phyloP scores from a whole-genome alignment of 345 rosid genomes.

The Populus deltoides region DNA sequence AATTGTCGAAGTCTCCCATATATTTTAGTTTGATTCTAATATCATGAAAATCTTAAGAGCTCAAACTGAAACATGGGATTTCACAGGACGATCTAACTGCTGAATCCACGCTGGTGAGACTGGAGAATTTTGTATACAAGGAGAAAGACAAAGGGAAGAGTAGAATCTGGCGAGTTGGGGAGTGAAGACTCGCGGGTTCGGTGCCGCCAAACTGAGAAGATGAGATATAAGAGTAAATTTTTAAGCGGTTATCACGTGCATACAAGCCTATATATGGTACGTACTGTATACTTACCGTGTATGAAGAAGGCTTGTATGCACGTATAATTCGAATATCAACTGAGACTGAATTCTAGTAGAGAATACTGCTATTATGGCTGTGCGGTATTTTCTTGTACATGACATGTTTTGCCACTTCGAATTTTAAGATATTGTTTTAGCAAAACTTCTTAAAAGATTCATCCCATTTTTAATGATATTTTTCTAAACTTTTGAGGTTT shows the following conservation, averaged over 20 bases:
- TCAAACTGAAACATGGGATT: slow-evolving; percentile 24
- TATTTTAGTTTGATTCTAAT: too few species aligned
- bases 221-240: slow-evolving; percentile 39
- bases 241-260: slow-evolving; percentile 42
- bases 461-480: too few species aligned
- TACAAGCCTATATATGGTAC: neutral
- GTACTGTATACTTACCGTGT: neutral
- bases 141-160: neutral
- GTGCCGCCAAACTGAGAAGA: slow-evolving; percentile 89
- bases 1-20: slow-evolving; percentile 35
- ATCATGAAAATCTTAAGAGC: neutral
- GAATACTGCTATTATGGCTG: too few species aligned
- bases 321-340: too few species aligned
- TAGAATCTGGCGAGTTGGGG: slow-evolving; percentile 5
- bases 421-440: too few species aligned
- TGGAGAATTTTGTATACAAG: slow-evolving; percentile 11
- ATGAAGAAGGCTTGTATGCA: too few species aligned
- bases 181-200: slow-evolving; percentile 47
- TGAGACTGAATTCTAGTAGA: too few species aligned
- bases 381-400: too few species aligned
- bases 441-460: too few species aligned
- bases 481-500: too few species aligned
- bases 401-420: too few species aligned
- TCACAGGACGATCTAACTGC: slow-evolving; percentile 15
- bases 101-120: slow-evolving; percentile 27